Base-by-base conservation (phyloP, 2,329 filamentous ascomycete species). In the Aschersonia sp. region DNA sequence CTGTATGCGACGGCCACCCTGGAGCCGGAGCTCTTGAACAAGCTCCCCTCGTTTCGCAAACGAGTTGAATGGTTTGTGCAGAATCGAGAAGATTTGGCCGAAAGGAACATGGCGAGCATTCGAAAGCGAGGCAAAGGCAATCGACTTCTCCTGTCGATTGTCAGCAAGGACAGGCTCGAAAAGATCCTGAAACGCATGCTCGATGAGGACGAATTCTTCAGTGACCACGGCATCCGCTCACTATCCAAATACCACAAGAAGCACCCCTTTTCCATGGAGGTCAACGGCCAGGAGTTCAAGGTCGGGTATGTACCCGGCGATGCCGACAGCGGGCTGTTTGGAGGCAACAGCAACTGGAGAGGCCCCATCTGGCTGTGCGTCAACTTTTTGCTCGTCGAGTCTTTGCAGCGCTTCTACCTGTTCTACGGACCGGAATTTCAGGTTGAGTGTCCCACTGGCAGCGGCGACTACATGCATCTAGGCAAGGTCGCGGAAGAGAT, bases 281-380 rank as follows among this genome's bases (percentile, higher is more conserved):
- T 96, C 50, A 94, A 97, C 54, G 88, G 87, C 0, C 87, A 96
- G 62, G 76, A 75, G 32, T 97, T 95, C 69, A 78, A 81, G 49
- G 90, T 97, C 41, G 78, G 81, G 56, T 97, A 97, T 59, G 80
- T 97, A 14, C 82, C 92, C 1, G 92, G 90, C n/a, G 90, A 97
- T 61, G 96, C 90, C 0, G 89, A 97, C 67, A 95, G 86, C 58
- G 87, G 87, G 4, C 76, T 97, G 5, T 97, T 97, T 59, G 90
- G 90, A 47, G 90, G 90, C 55, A 97, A 97, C 75, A 95, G 88
- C 64, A 97, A 97, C 66, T 97, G 90, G 90, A 80, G 90, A 68
- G 90, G 85, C 1, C 90, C 92, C 0, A 90, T 95, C 56, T 97
- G 90, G 90, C 75, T 96, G 45, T 92, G 87, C 52, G 88, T 95